Base-by-base conservation (phyloP, 2,329 filamentous ascomycete species). In the Aspergillus sp. region DNA sequence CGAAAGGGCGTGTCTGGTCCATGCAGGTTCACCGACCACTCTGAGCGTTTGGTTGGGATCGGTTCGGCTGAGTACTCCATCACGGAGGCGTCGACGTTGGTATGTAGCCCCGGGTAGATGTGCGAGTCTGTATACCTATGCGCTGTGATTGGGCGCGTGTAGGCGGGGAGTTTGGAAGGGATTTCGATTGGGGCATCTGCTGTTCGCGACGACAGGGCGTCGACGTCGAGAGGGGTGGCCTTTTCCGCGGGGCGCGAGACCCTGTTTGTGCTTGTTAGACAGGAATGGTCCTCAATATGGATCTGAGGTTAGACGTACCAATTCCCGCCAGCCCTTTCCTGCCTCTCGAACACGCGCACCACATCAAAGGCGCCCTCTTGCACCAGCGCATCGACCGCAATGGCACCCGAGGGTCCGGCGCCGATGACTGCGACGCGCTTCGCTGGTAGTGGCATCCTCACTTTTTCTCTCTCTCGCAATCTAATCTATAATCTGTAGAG, bases 41-140 rank as follows among this genome's bases (percentile, higher is more conserved):
- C 67, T 15, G 78, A 80, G 28, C 76, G 71, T 48, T 79, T 72
- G 0, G 72, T 70, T 0, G 85, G 81, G 15, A 88, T 85, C 0
- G 80, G 77, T 57, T 88, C 85, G 62, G 85, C 80, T 0, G 81
- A 83, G 71, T 85, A 90, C 17, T 82, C 79, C 88, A 90, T 90
- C 0, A 85, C 79, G 2, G 81, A 69, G 6, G 79, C 78, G 64
- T 85, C 82, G 48, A 90, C 84, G 64, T 90, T 90, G 3, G 87
- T 90, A 69, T 90, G 85, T n/a, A 90, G 75, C 22, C 84, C 83
- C 0, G 85, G 84, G 65, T 89, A 89, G 19, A 89, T 80, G 0
- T 84, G 84, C 0, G 86, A 85, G 62, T 88, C 85, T 13, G 79
- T 74, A 67, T 84, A 87, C 2, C 85, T 82, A 19, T 82, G 79